These are phyloP conservation scores for Coemansia sp. DNA, from an alignment of 192 early-diverging fungal species.

Conservation along the genomic window DNA sequence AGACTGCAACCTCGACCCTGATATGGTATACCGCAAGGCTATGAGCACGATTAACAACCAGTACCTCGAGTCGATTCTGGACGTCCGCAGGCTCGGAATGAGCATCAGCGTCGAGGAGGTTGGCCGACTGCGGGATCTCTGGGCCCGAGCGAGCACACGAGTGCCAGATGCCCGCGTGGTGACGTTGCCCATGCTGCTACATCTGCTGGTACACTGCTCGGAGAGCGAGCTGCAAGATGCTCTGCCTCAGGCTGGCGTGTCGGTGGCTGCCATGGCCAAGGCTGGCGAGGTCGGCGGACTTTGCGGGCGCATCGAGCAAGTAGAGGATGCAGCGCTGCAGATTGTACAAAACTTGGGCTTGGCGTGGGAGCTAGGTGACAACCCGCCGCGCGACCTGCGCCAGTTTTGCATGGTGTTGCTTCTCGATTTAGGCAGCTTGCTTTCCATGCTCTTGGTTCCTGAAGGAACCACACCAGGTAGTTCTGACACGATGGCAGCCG, in stretches of 20 bases:
- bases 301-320: slow-evolving; percentile 49
- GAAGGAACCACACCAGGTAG: slow-evolving; percentile 6
- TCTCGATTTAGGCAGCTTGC: slow-evolving; percentile 47
- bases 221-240: slow-evolving; percentile 48
- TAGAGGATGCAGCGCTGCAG: slow-evolving; percentile 56
- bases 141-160: slow-evolving; percentile 38
- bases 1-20: slow-evolving; percentile 55
- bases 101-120: slow-evolving; percentile 52
- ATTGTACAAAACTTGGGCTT: slow-evolving; percentile 55
- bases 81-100: slow-evolving; percentile 51
- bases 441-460: slow-evolving; percentile 46
- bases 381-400: slow-evolving; percentile 52
- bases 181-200: slow-evolving; percentile 55
- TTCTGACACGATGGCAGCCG: slow-evolving; percentile 6
- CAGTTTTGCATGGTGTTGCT: slow-evolving; percentile 57
- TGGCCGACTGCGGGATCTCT: slow-evolving; percentile 40
- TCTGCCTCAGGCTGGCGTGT: slow-evolving; percentile 49
- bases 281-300: slow-evolving; percentile 32
- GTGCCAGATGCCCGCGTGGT: slow-evolving; percentile 35
- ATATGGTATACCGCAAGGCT: slow-evolving; percentile 57
- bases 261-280: slow-evolving; percentile 47
- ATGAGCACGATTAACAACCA: slow-evolving; percentile 46
- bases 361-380: slow-evolving; percentile 56
- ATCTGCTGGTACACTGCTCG: slow-evolving; percentile 52
- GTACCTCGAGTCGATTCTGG: slow-evolving; percentile 50